Evolutionary conservation across 495 filamentous ascomycete genomes (phyloP).

Genomic region (Pyrenula aspistea): DNA sequence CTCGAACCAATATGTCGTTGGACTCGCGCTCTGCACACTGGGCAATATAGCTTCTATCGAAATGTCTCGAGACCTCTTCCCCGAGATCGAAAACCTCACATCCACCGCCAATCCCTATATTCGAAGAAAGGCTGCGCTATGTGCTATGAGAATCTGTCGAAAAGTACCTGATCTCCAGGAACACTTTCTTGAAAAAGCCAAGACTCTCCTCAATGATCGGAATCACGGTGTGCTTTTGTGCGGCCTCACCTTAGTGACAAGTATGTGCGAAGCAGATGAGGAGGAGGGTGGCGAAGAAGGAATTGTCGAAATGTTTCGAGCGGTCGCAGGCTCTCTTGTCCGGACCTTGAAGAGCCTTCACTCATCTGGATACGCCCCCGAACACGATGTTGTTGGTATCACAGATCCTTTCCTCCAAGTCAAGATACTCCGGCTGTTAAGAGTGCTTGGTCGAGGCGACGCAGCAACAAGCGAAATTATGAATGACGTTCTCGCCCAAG

Average conservation of each 20-base stretch:
- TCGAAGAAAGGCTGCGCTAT: conserved; percentile 91
- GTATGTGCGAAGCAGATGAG: conserved; percentile 89
- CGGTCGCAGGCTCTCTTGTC: conserved; percentile 67
- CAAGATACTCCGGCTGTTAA: conserved; percentile 78
- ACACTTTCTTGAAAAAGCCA: conserved; percentile 90
- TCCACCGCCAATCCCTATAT: conserved; percentile 95
- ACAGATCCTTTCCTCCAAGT: conserved; percentile 98
- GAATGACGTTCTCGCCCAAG: conserved; percentile 96
- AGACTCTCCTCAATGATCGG: conserved; percentile 73
- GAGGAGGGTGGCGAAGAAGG: conserved; percentile 75
- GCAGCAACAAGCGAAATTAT: conserved; percentile 86
- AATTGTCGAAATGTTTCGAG: conserved; percentile 80
- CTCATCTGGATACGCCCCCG: conserved; percentile 91
- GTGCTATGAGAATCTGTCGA: conserved; percentile 97
- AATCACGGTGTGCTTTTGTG: conserved; percentile 94
- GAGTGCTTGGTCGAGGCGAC: conserved; percentile 80
- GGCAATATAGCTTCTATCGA: conserved; percentile 96
- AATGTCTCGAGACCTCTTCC: conserved; percentile 96
- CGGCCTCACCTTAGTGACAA: conserved; percentile 80
- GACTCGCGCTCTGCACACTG: conserved; percentile 85
- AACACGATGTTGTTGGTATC: conserved; percentile 95
- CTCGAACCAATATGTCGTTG: conserved; percentile 97
- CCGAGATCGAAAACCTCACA: conserved; percentile 82
- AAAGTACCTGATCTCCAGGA: conserved; percentile 97
- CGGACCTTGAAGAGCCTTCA: conserved; percentile 82